A percentile compares a stretch with the other conserved stretches of the same genome.
These are phyloP conservation scores for Ceriops tagal DNA, from an alignment of 345 rosid species.

Conservation along the genomic window DNA sequence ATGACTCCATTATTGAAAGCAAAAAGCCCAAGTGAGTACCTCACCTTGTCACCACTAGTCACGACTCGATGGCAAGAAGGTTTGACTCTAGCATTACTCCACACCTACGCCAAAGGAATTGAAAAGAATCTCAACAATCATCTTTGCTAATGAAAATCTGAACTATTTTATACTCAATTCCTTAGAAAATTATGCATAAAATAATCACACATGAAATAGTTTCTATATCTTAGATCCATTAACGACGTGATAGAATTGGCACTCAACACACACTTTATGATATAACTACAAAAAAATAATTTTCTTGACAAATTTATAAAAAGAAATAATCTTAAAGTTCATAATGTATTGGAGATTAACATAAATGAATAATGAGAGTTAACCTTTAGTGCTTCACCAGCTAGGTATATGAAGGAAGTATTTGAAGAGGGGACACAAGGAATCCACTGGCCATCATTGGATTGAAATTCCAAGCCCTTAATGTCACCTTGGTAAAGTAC, in stretches of 20 bases:
- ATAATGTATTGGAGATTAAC: too few species aligned
- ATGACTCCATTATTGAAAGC: conserved; percentile 9
- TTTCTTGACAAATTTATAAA: too few species aligned
- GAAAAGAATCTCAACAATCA: neutral
- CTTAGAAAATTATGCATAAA: neutral
- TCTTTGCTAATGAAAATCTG: too few species aligned
- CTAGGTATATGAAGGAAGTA: neutral
- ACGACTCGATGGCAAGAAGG: conserved; percentile 2
- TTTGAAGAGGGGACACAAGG: neutral
- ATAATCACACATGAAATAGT: neutral
- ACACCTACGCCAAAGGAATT: neutral
- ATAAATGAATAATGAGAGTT: too few species aligned
- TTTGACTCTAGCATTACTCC: conserved; percentile 7
- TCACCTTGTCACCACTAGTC: conserved; percentile 4
- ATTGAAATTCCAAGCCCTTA: neutral
- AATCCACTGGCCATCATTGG: neutral
- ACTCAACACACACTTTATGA: too few species aligned
- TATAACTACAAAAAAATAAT: too few species aligned
- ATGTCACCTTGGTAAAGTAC: neutral
- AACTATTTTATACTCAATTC: too few species aligned
- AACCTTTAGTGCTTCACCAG: neutral
- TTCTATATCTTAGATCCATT: too few species aligned
- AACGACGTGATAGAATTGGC: too few species aligned
- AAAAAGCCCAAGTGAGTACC: conserved; percentile 15
- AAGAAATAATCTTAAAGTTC: too few species aligned